Conservation (phyloP, 495 filamentous ascomycete genomes). For the Talaromyces proteolyticus region DNA sequence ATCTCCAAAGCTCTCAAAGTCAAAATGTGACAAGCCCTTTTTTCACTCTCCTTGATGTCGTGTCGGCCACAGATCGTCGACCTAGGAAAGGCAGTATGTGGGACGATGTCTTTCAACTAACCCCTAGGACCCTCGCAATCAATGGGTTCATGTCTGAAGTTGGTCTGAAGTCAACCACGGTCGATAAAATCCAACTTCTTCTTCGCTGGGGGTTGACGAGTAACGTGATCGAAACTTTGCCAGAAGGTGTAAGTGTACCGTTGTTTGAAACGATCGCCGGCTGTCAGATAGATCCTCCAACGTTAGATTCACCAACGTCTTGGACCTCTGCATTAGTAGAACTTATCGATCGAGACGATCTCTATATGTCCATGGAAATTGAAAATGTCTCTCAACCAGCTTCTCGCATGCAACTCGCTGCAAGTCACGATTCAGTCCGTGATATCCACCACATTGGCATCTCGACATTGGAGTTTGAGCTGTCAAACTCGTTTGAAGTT, state of each 20-base stretch:
- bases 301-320: conserved; percentile 66
- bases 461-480: conserved; percentile 52
- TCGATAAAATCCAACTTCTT: conserved; percentile 35
- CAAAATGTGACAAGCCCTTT: conserved; percentile 37
- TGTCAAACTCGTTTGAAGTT: conserved; percentile 54
- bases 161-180: conserved; percentile 18
- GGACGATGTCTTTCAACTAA: conserved; percentile 41
- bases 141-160: conserved; percentile 46
- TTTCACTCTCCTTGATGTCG: conserved; percentile 53
- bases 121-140: conserved; percentile 63
- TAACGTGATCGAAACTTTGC: conserved; percentile 62
- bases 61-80: conserved; percentile 31
- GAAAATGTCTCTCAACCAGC: conserved; percentile 24
- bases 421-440: conserved; percentile 58
- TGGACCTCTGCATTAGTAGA: conserved; percentile 67
- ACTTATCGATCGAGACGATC: conserved; percentile 77
- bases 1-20: conserved; percentile 44
- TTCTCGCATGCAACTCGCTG: conserved; percentile 31
- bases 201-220: conserved; percentile 38
- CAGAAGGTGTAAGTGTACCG: conserved; percentile 71
- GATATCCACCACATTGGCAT: conserved; percentile 71
- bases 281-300: conserved; percentile 75
- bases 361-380: conserved; percentile 58
- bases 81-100: conserved; percentile 32
- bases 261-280: conserved; percentile 77